Evolutionary conservation across 108 stramenopile genomes (phyloP).

Genomic region (Nitzschia palea): DNA sequence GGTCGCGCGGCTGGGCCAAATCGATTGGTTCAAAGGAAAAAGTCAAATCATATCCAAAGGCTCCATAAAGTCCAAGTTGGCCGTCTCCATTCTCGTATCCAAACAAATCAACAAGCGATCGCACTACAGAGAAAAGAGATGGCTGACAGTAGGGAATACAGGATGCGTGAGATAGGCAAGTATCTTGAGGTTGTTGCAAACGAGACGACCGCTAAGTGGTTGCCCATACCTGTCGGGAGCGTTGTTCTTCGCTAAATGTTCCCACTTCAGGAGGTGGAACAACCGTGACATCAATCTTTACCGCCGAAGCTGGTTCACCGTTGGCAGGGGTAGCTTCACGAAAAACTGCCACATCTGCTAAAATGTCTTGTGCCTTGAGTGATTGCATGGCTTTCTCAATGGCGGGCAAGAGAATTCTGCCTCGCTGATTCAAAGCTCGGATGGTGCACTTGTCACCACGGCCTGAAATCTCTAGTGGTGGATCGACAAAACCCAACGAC

Average conservation of each 20-base stretch:
- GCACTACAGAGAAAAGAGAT: constrained; percentile 91
- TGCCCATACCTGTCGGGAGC: constrained; percentile 80
- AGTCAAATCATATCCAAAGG: constrained; percentile 97
- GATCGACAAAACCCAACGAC: constrained; percentile 93
- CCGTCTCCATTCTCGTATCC: constrained; percentile 81
- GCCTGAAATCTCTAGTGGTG: constrained; percentile 89
- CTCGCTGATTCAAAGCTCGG: constrained; percentile 83
- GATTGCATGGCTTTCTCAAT: constrained; percentile 77
- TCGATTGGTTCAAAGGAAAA: constrained; percentile 97
- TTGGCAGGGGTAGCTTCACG: constrained; percentile 8
- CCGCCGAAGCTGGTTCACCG: constrained; percentile 1
- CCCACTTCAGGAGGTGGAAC: constrained; percentile 80
- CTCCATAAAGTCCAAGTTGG: constrained; percentile 94
- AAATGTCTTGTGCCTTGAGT: constrained; percentile 49
- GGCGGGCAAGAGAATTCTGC: constrained; percentile 75
- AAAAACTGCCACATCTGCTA: constrained; percentile 44
- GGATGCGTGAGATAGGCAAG: background rate
- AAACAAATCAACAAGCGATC: constrained; percentile 84
- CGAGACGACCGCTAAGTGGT: background rate
- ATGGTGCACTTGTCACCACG: constrained; percentile 81
- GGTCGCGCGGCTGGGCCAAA: constrained; percentile 80
- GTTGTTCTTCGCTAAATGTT: constrained; percentile 92
- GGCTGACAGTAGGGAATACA: constrained; percentile 49
- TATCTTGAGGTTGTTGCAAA: background rate
- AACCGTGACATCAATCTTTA: constrained; percentile 61